Evolutionary conservation across 768 basidiomycete species (phyloP).

Genomic region (Daedalea quercina): DNA sequence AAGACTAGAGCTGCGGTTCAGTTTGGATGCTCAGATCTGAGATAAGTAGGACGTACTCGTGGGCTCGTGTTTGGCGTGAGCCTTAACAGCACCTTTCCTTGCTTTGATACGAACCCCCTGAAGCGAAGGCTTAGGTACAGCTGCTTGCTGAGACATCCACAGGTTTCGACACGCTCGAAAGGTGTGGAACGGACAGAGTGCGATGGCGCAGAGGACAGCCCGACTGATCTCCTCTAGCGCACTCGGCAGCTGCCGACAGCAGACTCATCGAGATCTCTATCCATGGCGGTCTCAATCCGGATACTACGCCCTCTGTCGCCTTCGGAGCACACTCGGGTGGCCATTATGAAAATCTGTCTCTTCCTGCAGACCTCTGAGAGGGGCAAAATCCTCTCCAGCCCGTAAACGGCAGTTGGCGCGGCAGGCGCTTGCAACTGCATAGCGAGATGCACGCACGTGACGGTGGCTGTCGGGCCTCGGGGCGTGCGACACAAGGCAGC

Average conservation of each 20-base stretch:
- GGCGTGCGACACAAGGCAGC: not conserved
- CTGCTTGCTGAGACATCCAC: constrained; percentile 92
- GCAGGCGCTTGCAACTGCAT: not conserved
- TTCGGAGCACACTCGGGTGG: too few relatives aligned
- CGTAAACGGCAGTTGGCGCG: too few relatives aligned
- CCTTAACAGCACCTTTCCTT: constrained; percentile 89
- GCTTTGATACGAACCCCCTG: constrained; percentile 92
- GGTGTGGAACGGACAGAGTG: constrained; percentile 19
- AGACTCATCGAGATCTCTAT: not conserved
- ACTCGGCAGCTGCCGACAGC: not conserved
- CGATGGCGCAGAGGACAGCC: not conserved
- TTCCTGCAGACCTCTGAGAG: too few relatives aligned
- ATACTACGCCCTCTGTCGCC: not conserved
- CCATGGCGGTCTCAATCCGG: not conserved
- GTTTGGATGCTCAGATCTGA: not conserved
- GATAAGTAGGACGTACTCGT: constrained; percentile 34
- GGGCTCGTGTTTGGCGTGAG: constrained; percentile 91
- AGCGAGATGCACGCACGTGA: not conserved
- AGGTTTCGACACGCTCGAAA: constrained; percentile 33
- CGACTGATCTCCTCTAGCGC: not conserved
- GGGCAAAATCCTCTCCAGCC: too few relatives aligned
- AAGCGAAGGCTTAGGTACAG: constrained; percentile 81
- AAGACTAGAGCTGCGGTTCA: constrained; percentile 51
- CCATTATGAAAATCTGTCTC: too few relatives aligned
- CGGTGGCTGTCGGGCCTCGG: not conserved